These are phyloP conservation scores for Taphrina confusa DNA, from an alignment of 1,139 yeast genomes.

Conservation along the genomic window DNA sequence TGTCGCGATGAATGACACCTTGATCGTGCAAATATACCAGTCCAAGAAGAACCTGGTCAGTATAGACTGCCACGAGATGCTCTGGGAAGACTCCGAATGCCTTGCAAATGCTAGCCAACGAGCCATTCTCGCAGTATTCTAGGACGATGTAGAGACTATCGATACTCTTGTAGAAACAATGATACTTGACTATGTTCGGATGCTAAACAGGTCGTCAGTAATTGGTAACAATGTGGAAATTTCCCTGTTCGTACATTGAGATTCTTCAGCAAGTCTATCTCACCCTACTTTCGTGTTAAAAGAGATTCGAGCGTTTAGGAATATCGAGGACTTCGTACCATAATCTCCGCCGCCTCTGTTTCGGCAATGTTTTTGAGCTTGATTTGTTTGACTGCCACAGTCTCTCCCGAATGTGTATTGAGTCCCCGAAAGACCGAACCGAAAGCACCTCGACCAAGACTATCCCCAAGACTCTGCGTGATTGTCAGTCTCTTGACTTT, in stretches of 20 bases:
- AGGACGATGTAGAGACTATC: slow-evolving; percentile 70
- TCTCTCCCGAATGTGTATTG: slow-evolving; percentile 63
- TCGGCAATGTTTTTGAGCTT: slow-evolving; percentile 52
- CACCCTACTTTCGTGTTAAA: slow-evolving; percentile 52
- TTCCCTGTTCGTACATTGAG: slow-evolving; percentile 65
- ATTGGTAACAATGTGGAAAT: slow-evolving; percentile 45
- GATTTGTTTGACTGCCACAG: slow-evolving; percentile 85
- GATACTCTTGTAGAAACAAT: slow-evolving; percentile 76
- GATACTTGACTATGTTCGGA: slow-evolving; percentile 83
- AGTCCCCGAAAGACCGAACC: slow-evolving; percentile 72
- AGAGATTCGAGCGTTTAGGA: not conserved
- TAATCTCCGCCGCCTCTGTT: slow-evolving; percentile 45
- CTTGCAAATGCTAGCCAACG: slow-evolving; percentile 68
- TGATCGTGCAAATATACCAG: slow-evolving; percentile 66
- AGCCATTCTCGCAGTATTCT: slow-evolving; percentile 84
- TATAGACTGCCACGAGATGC: slow-evolving; percentile 58
- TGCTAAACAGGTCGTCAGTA: slow-evolving; percentile 57
- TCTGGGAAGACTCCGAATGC: slow-evolving; percentile 61
- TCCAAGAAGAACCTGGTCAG: slow-evolving; percentile 73
- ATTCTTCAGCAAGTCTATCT: slow-evolving; percentile 57
- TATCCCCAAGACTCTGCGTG: slow-evolving; percentile 52
- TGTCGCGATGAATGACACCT: slow-evolving; percentile 76
- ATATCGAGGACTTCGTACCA: slow-evolving; percentile 3
- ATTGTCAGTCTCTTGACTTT: not conserved
- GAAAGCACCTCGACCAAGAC: slow-evolving; percentile 77